A percentile compares a stretch with the other conserved stretches of the same genome.
phyloP scores from a whole-genome alignment of 2,329 filamentous ascomycete genomes.

The Trichoderma sp. region DNA sequence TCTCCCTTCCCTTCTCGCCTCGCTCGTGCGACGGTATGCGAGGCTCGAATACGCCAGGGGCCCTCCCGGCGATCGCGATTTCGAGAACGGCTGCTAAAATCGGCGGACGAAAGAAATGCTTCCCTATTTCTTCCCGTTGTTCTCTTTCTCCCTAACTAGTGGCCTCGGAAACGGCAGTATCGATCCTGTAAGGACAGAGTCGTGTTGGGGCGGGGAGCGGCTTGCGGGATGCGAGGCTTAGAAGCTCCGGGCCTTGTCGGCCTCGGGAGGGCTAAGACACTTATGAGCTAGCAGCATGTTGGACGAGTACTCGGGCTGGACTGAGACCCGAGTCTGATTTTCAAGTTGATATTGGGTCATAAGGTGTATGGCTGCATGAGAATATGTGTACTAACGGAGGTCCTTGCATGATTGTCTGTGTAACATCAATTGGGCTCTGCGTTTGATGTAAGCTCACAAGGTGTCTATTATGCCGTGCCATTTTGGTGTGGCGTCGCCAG shows the following conservation, averaged over 20 bases:
- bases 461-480: neutral
- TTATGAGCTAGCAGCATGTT: conserved; percentile 1
- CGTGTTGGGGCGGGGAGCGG: conserved; percentile 5
- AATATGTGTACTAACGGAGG: neutral
- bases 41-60: neutral
- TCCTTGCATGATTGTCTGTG: neutral
- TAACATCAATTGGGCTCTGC: neutral
- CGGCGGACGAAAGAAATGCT: neutral
- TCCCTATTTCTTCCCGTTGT: neutral
- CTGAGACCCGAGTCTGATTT: neutral
- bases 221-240: conserved; percentile 5
- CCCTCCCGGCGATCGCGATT: neutral
- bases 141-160: neutral
- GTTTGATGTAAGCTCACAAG: neutral
- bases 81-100: neutral
- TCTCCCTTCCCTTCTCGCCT: neutral
- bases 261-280: conserved; percentile 15
- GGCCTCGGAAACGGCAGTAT: neutral
- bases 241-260: conserved; percentile 9
- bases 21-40: neutral
- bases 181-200: neutral
- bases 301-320: neutral
- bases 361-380: neutral
- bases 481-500: neutral
- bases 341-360: neutral